These are phyloP conservation scores for Amorphotheca resinae DNA, from an alignment of 495 filamentous ascomycete genomes.

Conservation along the genomic window DNA sequence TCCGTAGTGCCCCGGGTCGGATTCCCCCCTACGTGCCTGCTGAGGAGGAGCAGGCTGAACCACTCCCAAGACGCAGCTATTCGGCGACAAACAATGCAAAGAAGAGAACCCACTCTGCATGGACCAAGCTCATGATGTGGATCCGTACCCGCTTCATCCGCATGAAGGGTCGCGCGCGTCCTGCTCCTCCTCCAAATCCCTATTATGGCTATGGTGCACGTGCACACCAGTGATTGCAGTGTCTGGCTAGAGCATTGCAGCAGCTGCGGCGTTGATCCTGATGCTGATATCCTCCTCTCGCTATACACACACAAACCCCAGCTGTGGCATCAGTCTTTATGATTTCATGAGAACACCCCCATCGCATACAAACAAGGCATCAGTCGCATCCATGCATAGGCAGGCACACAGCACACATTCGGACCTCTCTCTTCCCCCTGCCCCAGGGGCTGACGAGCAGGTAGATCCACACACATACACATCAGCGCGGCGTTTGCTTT, in stretches of 20 bases:
- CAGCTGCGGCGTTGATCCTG: background rate
- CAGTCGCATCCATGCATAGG: background rate
- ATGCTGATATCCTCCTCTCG: background rate
- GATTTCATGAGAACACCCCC: background rate
- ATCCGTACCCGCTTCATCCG: constrained; percentile 29
- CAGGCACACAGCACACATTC: background rate
- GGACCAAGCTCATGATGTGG: constrained; percentile 43
- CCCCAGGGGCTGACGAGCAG: no score
- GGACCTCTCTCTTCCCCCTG: no score
- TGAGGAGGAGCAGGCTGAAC: background rate
- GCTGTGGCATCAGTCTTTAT: background rate
- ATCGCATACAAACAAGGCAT: no score
- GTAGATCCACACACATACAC: background rate
- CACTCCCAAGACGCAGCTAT: background rate
- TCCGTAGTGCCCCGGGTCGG: background rate
- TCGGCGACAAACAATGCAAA: constrained; percentile 23
- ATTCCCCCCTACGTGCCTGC: background rate
- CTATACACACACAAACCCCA: background rate
- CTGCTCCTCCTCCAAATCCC: background rate
- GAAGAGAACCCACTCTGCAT: constrained; percentile 38
- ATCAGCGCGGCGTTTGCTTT: constrained; percentile 1
- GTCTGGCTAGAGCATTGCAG: background rate
- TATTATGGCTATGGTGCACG: background rate
- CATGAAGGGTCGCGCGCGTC: constrained; percentile 2
- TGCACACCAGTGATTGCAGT: background rate